Evolutionary conservation across 2,329 filamentous ascomycete genomes (phyloP).

Genomic region (Paracoccidioides brasiliensis): DNA sequence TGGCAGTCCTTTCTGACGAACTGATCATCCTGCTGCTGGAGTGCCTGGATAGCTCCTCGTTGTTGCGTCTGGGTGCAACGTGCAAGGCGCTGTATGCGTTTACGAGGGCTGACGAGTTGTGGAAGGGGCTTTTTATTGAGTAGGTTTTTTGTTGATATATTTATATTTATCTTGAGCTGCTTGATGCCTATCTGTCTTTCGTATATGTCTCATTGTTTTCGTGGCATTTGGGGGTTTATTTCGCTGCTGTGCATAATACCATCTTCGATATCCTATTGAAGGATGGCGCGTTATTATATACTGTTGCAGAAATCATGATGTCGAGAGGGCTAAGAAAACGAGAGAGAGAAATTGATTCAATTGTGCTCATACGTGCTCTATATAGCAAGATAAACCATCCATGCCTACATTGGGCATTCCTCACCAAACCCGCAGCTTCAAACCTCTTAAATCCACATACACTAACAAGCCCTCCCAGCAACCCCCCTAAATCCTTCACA

Average conservation of each 20-base stretch:
- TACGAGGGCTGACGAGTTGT: conserved; percentile 70
- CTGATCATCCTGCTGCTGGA: conserved; percentile 64
- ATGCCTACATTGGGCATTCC: background rate
- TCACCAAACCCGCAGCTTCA: background rate
- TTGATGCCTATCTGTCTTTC: background rate
- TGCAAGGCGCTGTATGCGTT: conserved; percentile 84
- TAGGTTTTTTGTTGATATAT: conserved; percentile 38
- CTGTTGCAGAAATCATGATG: background rate
- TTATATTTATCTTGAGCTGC: background rate
- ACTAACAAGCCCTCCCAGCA: conserved; percentile 2
- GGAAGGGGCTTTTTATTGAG: conserved; percentile 75
- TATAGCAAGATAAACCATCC: background rate
- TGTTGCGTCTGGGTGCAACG: conserved; percentile 58
- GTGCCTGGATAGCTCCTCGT: conserved; percentile 48
- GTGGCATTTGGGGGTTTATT: background rate
- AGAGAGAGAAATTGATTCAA: background rate
- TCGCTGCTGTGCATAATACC: background rate
- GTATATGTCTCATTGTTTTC: background rate
- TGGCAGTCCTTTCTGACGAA: conserved; percentile 66
- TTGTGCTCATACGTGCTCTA: background rate
- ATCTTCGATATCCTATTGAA: background rate
- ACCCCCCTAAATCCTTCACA: conserved; percentile 27
- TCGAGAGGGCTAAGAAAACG: too few species aligned
- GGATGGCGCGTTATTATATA: background rate
- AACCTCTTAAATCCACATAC: background rate